phyloP scores from a whole-genome alignment of 139 green algal genomes.

The Coelastrella sp. region DNA sequence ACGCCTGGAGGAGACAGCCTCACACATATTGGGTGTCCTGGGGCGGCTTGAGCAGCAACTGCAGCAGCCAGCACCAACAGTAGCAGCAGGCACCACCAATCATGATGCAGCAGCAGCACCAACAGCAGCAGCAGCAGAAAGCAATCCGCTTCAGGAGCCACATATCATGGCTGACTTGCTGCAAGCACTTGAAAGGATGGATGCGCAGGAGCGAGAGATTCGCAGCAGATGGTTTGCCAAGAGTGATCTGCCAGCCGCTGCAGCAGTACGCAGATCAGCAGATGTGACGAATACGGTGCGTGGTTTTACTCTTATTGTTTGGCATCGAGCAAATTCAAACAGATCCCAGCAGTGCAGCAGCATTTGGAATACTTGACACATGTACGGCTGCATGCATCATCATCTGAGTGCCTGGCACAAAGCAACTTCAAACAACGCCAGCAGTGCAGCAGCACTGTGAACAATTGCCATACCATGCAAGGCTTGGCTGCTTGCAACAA shows the following conservation, averaged over 20 bases:
- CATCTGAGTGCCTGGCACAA: not conserved
- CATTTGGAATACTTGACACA: too few species aligned
- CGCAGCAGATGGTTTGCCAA: conserved; percentile 12
- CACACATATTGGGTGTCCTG: not conserved
- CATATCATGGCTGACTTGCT: not conserved
- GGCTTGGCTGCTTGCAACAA: too few species aligned
- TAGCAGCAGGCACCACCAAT: not conserved
- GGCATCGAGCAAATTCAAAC: too few species aligned
- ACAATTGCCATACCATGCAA: too few species aligned
- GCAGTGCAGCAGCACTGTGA: too few species aligned
- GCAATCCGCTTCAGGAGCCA: not conserved
- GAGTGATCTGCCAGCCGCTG: not conserved
- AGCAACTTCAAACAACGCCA: too few species aligned
- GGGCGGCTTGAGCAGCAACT: conserved; percentile 10
- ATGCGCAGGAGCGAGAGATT: conserved; percentile 26
- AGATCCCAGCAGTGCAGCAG: too few species aligned
- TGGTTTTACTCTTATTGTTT: not conserved
- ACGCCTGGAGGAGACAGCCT: conserved; percentile 13
- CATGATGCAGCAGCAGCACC: not conserved
- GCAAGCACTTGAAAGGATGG: conserved; percentile 9
- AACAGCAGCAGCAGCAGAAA: not conserved
- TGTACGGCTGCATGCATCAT: not conserved
- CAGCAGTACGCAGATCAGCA: not conserved
- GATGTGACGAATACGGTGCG: not conserved
- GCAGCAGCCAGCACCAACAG: conserved; percentile 25